Base-by-base conservation (phyloP, 73 alveolate species). In the Blepharisma stoltei region DNA sequence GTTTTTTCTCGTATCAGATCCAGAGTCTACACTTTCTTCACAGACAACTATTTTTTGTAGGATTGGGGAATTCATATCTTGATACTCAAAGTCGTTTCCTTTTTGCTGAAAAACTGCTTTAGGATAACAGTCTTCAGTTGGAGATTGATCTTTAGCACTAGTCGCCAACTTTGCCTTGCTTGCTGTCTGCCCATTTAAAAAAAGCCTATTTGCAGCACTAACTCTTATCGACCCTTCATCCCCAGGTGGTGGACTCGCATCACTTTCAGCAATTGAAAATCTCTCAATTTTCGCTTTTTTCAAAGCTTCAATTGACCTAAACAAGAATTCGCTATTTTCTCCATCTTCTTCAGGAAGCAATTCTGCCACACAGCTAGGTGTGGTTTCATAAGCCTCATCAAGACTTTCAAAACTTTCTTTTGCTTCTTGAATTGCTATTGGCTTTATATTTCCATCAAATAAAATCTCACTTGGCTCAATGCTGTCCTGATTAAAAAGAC, bases 191-290 rank as follows among this genome's bases (percentile, higher is more conserved):
- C 67, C 55, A 37, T 71, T 7, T n/a, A 69, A 43, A 43, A 69
- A 46, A 1, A 38, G n/a, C 4, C 65, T 46, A 14, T 9, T 14
- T 23, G 18, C 60, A 18, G 71, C 32, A 46, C 79, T 69, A 14
- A 69, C 43, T 69, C 79, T 14, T 14, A 69, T 69, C 0, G 73
- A 60, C 2, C 65, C 65, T 69, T 69, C 79, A 7, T 69, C 79
- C 5, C 37, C 27, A 1, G n/a, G 25, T 5, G 65, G n/a, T 0
- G 11, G 32, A n/a, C 9, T 14, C 20, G n/a, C 79, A 18, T 69
- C 73, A 52, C 23, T 20, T 14, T 52, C 23, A 52, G n/a, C 73
- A 9, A 60, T 23, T 3, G 41, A 32, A 32, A 32, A 32, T 32
- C 41, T 32, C 3, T 32, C 41, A n/a, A 69, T 7, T n/a, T 18